phyloP scores from a whole-genome alignment of 2,329 filamentous ascomycete species.

The Neonectria faginata region DNA sequence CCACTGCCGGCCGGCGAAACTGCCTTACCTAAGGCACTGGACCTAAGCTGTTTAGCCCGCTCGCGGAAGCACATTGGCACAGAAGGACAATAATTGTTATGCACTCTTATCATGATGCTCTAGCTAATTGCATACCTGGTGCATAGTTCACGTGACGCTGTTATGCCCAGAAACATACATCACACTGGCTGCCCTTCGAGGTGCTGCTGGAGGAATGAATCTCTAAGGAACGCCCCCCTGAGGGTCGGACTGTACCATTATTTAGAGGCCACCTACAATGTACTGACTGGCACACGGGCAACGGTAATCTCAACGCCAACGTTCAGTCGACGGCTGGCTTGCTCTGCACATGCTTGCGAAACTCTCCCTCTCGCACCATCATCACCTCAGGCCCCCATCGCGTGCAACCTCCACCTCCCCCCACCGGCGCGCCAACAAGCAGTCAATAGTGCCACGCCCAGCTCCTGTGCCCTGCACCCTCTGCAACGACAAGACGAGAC shows the following conservation, averaged over 20 bases:
- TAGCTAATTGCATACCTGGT: neutral
- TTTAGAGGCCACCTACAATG: neutral
- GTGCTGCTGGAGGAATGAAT: neutral
- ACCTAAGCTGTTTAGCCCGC: too few species aligned
- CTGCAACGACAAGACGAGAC: slow-evolving; percentile 8
- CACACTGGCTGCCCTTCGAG: neutral
- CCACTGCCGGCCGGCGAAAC: neutral
- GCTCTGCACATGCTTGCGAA: slow-evolving; percentile 8
- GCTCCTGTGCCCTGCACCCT: slow-evolving; percentile 11
- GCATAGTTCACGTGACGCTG: neutral
- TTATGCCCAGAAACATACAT: neutral
- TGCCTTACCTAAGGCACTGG: neutral
- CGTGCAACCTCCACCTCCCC: neutral
- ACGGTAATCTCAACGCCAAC: neutral
- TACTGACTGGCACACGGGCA: neutral
- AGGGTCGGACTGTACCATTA: neutral
- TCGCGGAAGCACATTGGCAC: neutral
- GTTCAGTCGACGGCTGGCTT: slow-evolving; percentile 9
- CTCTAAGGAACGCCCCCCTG: neutral
- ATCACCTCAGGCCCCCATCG: slow-evolving; percentile 11
- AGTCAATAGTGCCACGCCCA: slow-evolving; percentile 19
- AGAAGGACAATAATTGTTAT: neutral
- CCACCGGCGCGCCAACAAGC: neutral
- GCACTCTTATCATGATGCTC: neutral
- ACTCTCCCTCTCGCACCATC: slow-evolving; percentile 24